A percentile compares a stretch with the other conserved stretches of the same genome.
Evolutionary conservation across 1,284 basidiomycete genomes (phyloP).

Genomic region (Fomitopsis schrenkii): DNA sequence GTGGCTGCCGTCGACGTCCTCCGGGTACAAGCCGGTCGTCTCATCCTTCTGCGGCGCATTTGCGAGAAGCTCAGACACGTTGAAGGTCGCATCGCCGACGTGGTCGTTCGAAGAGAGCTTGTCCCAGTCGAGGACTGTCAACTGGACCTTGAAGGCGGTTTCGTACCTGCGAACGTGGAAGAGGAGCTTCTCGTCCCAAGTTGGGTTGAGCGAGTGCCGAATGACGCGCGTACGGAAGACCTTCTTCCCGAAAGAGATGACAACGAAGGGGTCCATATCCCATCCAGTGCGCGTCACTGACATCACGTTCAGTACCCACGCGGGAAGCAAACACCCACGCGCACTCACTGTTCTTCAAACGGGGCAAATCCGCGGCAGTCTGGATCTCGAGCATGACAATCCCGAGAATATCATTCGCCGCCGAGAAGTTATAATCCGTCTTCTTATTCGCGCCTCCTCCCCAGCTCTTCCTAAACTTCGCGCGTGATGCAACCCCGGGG

Average conservation of each 20-base stretch:
- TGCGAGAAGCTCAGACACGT: slow-evolving; percentile 67
- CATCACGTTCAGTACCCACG: slow-evolving; percentile 6
- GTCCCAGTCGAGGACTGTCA: slow-evolving; percentile 92
- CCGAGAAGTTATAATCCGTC: slow-evolving; percentile 61
- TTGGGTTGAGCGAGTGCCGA: slow-evolving; percentile 84
- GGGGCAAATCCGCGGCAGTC: slow-evolving; percentile 79
- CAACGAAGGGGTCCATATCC: slow-evolving; percentile 98
- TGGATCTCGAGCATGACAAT: slow-evolving; percentile 83
- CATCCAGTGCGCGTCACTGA: slow-evolving; percentile 80
- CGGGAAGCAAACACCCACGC: background rate
- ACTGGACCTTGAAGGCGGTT: slow-evolving; percentile 69
- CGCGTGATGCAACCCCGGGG: slow-evolving; percentile 11
- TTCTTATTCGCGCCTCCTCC: slow-evolving; percentile 29
- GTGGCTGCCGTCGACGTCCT: slow-evolving; percentile 46
- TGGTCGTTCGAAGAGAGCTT: slow-evolving; percentile 88
- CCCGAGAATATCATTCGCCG: slow-evolving; percentile 79
- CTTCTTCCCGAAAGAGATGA: slow-evolving; percentile 95
- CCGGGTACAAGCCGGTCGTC: slow-evolving; percentile 69
- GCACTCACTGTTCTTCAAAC: slow-evolving; percentile 78
- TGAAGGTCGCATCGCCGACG: slow-evolving; percentile 74
- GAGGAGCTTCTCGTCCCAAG: slow-evolving; percentile 94
- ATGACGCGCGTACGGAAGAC: slow-evolving; percentile 93
- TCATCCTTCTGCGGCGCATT: slow-evolving; percentile 73
- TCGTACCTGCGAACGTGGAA: slow-evolving; percentile 95
- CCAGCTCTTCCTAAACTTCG: slow-evolving; percentile 28